These are phyloP conservation scores for Salvia miltiorrhiza DNA, from an alignment of 257 asterid genomes.

Conservation along the genomic window DNA sequence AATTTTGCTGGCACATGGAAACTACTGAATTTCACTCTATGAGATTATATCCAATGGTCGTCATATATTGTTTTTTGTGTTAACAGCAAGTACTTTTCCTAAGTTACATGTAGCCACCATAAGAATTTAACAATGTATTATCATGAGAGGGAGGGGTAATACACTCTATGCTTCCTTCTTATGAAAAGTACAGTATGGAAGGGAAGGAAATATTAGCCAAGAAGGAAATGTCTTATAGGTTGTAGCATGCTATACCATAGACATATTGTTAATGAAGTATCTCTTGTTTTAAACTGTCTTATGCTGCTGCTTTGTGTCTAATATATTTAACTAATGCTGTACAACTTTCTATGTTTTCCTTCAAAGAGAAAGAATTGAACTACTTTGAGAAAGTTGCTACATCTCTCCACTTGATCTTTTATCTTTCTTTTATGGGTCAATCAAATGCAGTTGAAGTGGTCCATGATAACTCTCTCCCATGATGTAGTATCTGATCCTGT, in stretches of 20 bases:
- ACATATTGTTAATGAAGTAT: neutral
- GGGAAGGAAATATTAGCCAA: neutral
- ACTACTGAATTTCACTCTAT: neutral
- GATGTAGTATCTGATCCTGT: neutral
- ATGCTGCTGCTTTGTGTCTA: neutral
- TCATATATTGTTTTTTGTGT: neutral
- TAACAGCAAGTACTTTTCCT: neutral
- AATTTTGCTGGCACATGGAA: neutral
- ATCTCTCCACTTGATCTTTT: too few species aligned
- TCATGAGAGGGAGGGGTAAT: neutral
- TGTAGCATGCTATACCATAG: neutral
- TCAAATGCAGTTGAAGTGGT: neutral
- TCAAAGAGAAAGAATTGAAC: neutral
- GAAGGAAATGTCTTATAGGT: neutral
- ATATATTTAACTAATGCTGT: neutral
- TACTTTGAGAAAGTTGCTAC: neutral
- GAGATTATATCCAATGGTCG: neutral
- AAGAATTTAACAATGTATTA: neutral
- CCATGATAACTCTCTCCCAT: neutral
- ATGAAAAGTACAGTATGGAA: neutral
- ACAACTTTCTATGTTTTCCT: neutral
- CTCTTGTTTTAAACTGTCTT: neutral
- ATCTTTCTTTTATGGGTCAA: too few species aligned
- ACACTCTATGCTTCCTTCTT: neutral
- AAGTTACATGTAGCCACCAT: neutral